These are phyloP conservation scores for Podaxis rugospora DNA, from an alignment of 768 basidiomycete species.

Conservation along the genomic window DNA sequence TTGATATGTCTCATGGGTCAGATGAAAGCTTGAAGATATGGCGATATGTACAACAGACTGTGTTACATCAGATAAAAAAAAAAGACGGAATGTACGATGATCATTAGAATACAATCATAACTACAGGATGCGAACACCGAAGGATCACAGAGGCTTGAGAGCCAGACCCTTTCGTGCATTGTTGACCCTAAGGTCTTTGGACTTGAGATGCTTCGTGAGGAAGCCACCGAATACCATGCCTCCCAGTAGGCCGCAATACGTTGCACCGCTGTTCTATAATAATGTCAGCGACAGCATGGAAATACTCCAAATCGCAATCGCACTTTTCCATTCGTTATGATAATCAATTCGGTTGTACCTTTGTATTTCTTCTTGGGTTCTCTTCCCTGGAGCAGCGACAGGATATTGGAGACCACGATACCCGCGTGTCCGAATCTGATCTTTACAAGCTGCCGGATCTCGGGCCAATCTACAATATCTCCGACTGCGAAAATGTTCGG, in stretches of 20 bases:
- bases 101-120: background rate
- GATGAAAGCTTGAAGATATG: background rate
- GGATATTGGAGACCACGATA: slow-evolving; percentile 44
- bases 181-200: slow-evolving; percentile 27
- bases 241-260: slow-evolving; percentile 32
- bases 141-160: slow-evolving; percentile 3
- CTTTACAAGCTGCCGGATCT: slow-evolving; percentile 54
- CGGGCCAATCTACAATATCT: slow-evolving; percentile 49
- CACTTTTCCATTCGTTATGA: slow-evolving; percentile 22
- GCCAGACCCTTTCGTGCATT: slow-evolving; percentile 17
- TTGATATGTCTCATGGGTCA: background rate
- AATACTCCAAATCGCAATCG: background rate
- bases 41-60: background rate
- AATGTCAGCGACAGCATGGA: background rate
- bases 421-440: slow-evolving; percentile 31
- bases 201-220: slow-evolving; percentile 37
- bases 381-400: slow-evolving; percentile 24
- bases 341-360: slow-evolving; percentile 20
- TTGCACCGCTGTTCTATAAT: slow-evolving; percentile 18
- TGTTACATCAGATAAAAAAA: background rate
- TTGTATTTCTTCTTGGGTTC: slow-evolving; percentile 24
- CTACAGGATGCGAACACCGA: background rate
- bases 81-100: background rate
- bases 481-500: slow-evolving; percentile 53
- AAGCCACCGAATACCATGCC: slow-evolving; percentile 44